Evolutionary conservation across 2,329 filamentous ascomycete species (phyloP).

Genomic region (Aspergillus tanneri): DNA sequence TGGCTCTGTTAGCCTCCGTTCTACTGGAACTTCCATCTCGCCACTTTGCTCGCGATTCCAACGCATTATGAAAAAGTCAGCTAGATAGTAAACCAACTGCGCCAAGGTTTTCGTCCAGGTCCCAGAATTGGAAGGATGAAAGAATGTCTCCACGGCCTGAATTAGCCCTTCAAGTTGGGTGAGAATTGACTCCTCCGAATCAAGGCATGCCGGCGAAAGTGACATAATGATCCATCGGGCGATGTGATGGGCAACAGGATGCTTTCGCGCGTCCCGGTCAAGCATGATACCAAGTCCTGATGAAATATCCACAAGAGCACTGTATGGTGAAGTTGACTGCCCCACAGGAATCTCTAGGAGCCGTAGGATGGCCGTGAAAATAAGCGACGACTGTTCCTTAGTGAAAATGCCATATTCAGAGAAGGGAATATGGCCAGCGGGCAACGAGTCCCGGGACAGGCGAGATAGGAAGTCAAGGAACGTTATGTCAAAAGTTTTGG

Average conservation of each 20-base stretch:
- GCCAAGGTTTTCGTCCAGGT: slow-evolving; percentile 86
- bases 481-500: slow-evolving; percentile 79
- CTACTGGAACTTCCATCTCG: slow-evolving; percentile 80
- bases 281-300: slow-evolving; percentile 81
- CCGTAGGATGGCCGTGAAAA: slow-evolving; percentile 88
- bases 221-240: slow-evolving; percentile 92
- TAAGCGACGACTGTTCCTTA: slow-evolving; percentile 82
- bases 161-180: slow-evolving; percentile 85
- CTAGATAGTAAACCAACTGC: slow-evolving; percentile 86
- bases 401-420: slow-evolving; percentile 88
- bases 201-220: slow-evolving; percentile 77
- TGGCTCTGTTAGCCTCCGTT: slow-evolving; percentile 74
- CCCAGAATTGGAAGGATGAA: slow-evolving; percentile 95
- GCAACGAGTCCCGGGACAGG: slow-evolving; percentile 77
- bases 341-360: slow-evolving; percentile 94
- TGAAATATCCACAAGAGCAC: slow-evolving; percentile 72
- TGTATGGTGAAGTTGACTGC: slow-evolving; percentile 91
- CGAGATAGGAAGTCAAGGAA: slow-evolving; percentile 89
- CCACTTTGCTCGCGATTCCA: slow-evolving; percentile 95
- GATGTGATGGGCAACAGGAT: slow-evolving; percentile 87
- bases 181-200: slow-evolving; percentile 75
- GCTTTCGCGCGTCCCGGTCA: slow-evolving; percentile 90
- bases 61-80: slow-evolving; percentile 94
- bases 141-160: slow-evolving; percentile 96
- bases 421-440: slow-evolving; percentile 73